Conservation (phyloP, 345 rosid genomes). For the Eucalyptus sp. region DNA sequence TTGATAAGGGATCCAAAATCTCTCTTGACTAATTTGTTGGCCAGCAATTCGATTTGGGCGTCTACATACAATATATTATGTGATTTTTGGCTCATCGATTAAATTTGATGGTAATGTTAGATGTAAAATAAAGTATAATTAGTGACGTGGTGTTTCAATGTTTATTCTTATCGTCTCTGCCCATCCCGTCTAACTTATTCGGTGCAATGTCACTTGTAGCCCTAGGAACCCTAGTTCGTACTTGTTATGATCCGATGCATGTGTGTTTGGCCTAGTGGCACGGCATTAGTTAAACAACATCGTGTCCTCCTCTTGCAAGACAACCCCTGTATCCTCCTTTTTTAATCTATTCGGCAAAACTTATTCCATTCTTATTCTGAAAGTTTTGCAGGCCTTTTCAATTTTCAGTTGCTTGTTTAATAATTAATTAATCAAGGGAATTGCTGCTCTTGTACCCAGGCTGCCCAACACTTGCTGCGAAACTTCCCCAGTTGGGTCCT, state of each 20-base stretch:
- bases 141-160: not conserved
- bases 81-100: not conserved
- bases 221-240: not conserved
- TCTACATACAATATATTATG: not conserved
- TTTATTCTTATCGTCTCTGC: not conserved
- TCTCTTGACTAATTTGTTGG: not conserved
- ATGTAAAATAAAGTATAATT: not conserved
- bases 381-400: not conserved
- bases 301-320: not conserved
- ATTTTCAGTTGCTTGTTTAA: not conserved
- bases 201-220: not conserved
- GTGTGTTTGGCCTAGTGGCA: not conserved
- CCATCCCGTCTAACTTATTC: not conserved
- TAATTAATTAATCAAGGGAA: not conserved
- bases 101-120: accelerated
- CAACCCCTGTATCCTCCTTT: not conserved
- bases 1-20: not conserved
- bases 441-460: not conserved
- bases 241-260: not conserved
- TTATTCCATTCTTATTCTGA: not conserved
- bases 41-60: not conserved
- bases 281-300: not conserved
- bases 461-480: not conserved
- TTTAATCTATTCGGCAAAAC: not conserved
- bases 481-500: not conserved